Percentiles rank a stretch among this genome's conserved stretches.
Conservation (phyloP, 2,329 filamentous ascomycete species). For the Nothophaeocryptopus gaeumannii region DNA sequence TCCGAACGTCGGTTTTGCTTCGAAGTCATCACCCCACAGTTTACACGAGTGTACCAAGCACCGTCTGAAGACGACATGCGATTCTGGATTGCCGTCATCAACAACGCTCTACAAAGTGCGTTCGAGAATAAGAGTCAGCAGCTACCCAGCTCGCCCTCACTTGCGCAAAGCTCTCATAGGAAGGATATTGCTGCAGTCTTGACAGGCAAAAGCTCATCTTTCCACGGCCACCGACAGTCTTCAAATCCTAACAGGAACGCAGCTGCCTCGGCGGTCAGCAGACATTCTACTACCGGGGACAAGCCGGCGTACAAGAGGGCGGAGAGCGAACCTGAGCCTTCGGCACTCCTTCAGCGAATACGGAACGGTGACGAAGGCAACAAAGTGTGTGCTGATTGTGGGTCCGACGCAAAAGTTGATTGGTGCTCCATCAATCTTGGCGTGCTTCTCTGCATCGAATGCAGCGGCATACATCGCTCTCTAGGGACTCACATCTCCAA, state of each 20-base stretch:
- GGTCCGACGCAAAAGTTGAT: conserved; percentile 86
- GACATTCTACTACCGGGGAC: conserved; percentile 88
- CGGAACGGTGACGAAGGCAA: conserved; percentile 91
- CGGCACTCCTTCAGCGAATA: conserved; percentile 77
- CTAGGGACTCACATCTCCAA: conserved; percentile 98
- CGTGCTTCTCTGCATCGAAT: conserved; percentile 95
- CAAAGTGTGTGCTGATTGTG: conserved; percentile 90
- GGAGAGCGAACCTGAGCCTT: conserved; percentile 73
- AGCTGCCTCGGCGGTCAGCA: conserved; percentile 60
- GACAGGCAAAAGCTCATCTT: conserved; percentile 82
- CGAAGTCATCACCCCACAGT: conserved; percentile 95
- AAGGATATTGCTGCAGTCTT: conserved; percentile 90
- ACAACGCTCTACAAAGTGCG: conserved; percentile 93
- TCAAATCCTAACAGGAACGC: conserved; percentile 43
- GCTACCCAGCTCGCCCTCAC: conserved; percentile 40
- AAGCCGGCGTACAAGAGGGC: conserved; percentile 71
- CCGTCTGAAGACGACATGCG: conserved; percentile 98
- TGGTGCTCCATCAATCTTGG: conserved; percentile 99
- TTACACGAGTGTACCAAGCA: conserved; percentile 93
- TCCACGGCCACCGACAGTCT: conserved; percentile 55
- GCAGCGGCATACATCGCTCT: conserved; percentile 93
- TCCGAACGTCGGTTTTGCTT: conserved; percentile 96
- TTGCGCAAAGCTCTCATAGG: conserved; percentile 57
- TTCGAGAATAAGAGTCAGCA: conserved; percentile 70
- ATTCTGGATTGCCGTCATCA: conserved; percentile 93